Conservation (phyloP, 2,329 filamentous ascomycete genomes). For the Exophiala sideris region DNA sequence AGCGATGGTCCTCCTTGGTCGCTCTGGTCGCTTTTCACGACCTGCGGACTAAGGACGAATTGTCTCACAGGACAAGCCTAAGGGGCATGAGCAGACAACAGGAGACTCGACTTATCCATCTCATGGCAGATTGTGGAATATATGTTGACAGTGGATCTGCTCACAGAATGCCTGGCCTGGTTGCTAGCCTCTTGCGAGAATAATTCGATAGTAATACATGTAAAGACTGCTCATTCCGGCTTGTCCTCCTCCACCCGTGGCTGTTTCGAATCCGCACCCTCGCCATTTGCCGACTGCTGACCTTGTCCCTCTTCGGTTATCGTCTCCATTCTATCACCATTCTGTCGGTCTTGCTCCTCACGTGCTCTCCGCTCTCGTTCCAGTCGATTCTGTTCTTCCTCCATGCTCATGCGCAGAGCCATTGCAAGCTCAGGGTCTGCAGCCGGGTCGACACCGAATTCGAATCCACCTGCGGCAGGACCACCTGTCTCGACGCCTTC, state of each 20-base stretch:
- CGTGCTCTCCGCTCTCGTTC: conserved; percentile 79
- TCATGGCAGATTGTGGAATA: too few relatives aligned
- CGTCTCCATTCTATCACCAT: conserved; percentile 59
- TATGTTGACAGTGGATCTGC: too few relatives aligned
- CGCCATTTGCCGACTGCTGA: conserved; percentile 11
- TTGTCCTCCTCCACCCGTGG: conserved; percentile 29
- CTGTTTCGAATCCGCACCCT: conserved; percentile 24
- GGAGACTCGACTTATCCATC: too few relatives aligned
- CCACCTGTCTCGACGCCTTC: conserved; percentile 52
- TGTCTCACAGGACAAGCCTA: too few relatives aligned
- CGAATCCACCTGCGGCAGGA: conserved; percentile 63
- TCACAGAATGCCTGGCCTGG: too few relatives aligned
- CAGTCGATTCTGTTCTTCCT: conserved; percentile 92
- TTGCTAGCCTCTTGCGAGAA: too few relatives aligned
- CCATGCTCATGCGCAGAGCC: conserved; percentile 93
- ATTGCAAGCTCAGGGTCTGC: conserved; percentile 92
- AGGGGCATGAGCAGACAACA: too few relatives aligned
- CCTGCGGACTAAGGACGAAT: too few relatives aligned
- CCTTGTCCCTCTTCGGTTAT: conserved; percentile 75
- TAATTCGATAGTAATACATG: conserved; percentile 1
- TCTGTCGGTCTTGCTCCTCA: conserved; percentile 67
- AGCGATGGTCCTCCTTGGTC: too few relatives aligned
- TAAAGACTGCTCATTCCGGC: conserved; percentile 13
- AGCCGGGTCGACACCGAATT: conserved; percentile 86
- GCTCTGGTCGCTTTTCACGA: too few relatives aligned